Percentiles rank a stretch among this genome's conserved stretches.
These are phyloP conservation scores for Apophysomyces elegans DNA, from an alignment of 371 early-diverging fungal species.

Conservation along the genomic window DNA sequence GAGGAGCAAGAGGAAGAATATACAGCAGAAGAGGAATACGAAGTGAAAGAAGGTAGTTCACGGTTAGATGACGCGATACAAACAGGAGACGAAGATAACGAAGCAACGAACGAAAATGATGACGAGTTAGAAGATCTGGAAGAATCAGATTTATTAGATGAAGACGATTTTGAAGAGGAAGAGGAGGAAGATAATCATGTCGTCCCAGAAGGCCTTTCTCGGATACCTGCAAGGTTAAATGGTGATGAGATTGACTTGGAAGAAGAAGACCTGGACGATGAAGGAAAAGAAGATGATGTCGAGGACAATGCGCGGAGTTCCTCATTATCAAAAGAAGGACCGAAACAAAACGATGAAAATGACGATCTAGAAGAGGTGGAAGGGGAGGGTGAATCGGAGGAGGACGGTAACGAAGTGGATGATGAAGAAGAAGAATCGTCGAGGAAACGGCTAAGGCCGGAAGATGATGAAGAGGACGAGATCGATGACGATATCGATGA, in stretches of 20 bases:
- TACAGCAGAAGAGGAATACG: not conserved
- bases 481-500: constrained; percentile 6
- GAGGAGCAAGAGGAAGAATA: not conserved
- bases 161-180: constrained; percentile 2
- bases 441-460: not conserved
- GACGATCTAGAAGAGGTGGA: not conserved
- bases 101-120: not conserved
- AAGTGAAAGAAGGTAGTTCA: not conserved
- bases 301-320: constrained; percentile 14
- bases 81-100: not conserved
- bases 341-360: not conserved
- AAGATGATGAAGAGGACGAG: constrained; percentile 1
- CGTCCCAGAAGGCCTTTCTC: not conserved
- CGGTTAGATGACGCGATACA: not conserved
- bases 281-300: constrained; percentile 4
- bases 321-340: not conserved
- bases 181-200: not conserved
- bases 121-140: constrained; percentile 1
- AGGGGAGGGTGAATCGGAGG: not conserved
- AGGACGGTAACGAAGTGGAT: not conserved
- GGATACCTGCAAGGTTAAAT: not conserved
- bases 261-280: not conserved
- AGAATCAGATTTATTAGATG: constrained; percentile 3
- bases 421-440: not conserved
- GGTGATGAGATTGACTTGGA: not conserved